Evolutionary conservation across 2,329 filamentous ascomycete species (phyloP).

Genomic region (Penicillium sp.): DNA sequence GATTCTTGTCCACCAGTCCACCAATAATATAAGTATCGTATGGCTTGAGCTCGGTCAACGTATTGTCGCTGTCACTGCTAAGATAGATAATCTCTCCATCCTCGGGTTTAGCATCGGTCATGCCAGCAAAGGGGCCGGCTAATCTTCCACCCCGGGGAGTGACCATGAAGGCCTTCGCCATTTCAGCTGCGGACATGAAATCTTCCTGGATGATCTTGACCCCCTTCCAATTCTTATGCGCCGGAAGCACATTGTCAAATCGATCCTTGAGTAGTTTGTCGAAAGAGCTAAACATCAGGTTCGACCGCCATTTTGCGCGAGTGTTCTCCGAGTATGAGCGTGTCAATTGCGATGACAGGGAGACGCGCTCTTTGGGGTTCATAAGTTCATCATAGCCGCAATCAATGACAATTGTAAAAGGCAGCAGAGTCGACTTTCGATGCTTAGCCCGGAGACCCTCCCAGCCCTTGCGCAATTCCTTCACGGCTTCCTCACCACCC

Average conservation of each 20-base stretch:
- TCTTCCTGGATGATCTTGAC: conserved; percentile 72
- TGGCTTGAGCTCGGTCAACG: conserved; percentile 77
- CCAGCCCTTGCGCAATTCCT: conserved; percentile 28
- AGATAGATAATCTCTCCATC: conserved; percentile 76
- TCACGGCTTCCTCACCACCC: conserved; percentile 26
- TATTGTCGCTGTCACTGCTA: conserved; percentile 85
- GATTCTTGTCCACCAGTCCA: conserved; percentile 92
- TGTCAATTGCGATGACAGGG: conserved; percentile 79
- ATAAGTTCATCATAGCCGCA: conserved; percentile 91
- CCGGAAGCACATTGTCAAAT: conserved; percentile 74
- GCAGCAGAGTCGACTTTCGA: conserved; percentile 57
- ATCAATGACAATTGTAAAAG: conserved; percentile 80
- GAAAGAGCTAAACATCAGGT: conserved; percentile 78
- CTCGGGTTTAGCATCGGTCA: conserved; percentile 31
- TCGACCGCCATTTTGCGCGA: conserved; percentile 63
- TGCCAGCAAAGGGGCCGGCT: conserved; percentile 57
- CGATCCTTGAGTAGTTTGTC: conserved; percentile 70
- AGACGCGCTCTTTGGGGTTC: conserved; percentile 80
- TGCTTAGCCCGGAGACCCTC: conserved; percentile 25
- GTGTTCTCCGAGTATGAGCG: conserved; percentile 87
- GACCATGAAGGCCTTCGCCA: conserved; percentile 68
- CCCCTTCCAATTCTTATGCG: conserved; percentile 77
- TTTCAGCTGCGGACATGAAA: conserved; percentile 67
- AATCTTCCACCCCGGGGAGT: conserved; percentile 56
- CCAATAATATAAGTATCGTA: conserved; percentile 92